Evolutionary conservation across 129 eudicot genomes (phyloP).

Genomic region (Centaurea solstitialis): DNA sequence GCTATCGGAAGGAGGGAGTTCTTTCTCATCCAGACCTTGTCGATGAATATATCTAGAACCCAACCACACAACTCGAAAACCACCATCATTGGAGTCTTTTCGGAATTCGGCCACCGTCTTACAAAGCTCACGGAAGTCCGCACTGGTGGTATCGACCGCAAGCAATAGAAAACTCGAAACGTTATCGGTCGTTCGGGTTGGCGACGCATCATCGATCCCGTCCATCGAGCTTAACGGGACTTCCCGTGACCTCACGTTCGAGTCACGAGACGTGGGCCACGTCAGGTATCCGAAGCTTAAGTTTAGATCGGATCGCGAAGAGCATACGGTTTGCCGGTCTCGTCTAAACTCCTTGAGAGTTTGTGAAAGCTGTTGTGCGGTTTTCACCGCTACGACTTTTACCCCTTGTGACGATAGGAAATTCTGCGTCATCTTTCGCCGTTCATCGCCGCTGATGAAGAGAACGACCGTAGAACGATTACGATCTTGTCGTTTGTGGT

Average conservation of each 20-base stretch:
- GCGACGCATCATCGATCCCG: conserved; percentile 43
- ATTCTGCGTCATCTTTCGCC: conserved; percentile 33
- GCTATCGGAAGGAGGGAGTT: conserved; percentile 54
- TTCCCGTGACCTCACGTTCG: conserved; percentile 38
- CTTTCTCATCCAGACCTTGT: conserved; percentile 48
- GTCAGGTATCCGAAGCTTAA: conserved; percentile 18
- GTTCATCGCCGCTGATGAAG: conserved; percentile 43
- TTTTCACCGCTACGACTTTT: conserved; percentile 41
- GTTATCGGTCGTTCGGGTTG: neutral
- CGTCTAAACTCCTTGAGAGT: conserved; percentile 42
- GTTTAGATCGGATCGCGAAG: conserved; percentile 31
- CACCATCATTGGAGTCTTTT: conserved; percentile 25
- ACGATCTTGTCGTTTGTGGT: conserved; percentile 17
- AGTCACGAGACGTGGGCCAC: conserved; percentile 4
- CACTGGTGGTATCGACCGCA: conserved; percentile 54
- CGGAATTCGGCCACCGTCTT: conserved; percentile 64
- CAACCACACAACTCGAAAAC: conserved; percentile 57
- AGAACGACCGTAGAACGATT: conserved; percentile 16
- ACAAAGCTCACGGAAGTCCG: conserved; percentile 45
- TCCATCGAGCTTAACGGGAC: conserved; percentile 56
- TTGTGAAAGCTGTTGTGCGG: conserved; percentile 33
- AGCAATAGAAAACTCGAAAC: conserved; percentile 36
- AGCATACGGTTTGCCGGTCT: neutral
- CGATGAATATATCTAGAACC: conserved; percentile 37
- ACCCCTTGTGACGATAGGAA: conserved; percentile 49